Evolutionary conservation across 495 filamentous ascomycete genomes (phyloP).

Genomic region (Xylaria flabelliformis): DNA sequence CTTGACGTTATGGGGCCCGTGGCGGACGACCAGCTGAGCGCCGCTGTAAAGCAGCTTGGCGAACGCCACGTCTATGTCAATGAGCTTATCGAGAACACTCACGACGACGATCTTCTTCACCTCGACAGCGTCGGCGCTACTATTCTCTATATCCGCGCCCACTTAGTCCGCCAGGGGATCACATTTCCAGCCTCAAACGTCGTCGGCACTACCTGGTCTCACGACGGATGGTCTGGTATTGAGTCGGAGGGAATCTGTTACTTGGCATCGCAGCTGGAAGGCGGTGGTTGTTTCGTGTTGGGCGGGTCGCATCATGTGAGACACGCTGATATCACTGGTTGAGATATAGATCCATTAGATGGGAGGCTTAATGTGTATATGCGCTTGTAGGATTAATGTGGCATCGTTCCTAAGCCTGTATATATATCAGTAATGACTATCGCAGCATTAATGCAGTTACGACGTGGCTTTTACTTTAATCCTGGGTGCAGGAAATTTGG

Average conservation of each 20-base stretch:
- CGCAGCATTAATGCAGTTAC: neutral
- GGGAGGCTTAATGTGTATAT: conserved; percentile 1
- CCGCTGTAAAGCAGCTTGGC: conserved; percentile 45
- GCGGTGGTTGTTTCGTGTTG: conserved; percentile 32
- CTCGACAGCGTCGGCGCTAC: conserved; percentile 35
- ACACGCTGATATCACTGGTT: conserved; percentile 32
- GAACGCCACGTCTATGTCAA: conserved; percentile 29
- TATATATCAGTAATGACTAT: neutral
- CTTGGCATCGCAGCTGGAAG: conserved; percentile 31
- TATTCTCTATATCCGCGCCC: conserved; percentile 30
- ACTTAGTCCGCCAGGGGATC: conserved; percentile 33
- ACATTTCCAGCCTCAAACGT: conserved; percentile 32
- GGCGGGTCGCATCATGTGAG: conserved; percentile 35
- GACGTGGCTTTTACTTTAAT: neutral
- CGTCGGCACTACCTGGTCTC: conserved; percentile 34
- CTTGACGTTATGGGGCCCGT: conserved; percentile 48
- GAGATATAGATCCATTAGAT: neutral
- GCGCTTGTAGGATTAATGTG: neutral
- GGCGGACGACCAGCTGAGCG: conserved; percentile 47
- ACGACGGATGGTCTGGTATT: conserved; percentile 33
- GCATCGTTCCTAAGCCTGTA: neutral
- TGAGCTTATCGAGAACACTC: conserved; percentile 33
- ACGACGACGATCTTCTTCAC: conserved; percentile 32
- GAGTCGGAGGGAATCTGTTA: conserved; percentile 34
- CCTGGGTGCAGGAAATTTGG: neutral